Evolutionary conservation across 768 basidiomycete genomes (phyloP), one percentile per base, ranked within the genome.

Genomic region (Macrolepiota dolichaula): DNA sequence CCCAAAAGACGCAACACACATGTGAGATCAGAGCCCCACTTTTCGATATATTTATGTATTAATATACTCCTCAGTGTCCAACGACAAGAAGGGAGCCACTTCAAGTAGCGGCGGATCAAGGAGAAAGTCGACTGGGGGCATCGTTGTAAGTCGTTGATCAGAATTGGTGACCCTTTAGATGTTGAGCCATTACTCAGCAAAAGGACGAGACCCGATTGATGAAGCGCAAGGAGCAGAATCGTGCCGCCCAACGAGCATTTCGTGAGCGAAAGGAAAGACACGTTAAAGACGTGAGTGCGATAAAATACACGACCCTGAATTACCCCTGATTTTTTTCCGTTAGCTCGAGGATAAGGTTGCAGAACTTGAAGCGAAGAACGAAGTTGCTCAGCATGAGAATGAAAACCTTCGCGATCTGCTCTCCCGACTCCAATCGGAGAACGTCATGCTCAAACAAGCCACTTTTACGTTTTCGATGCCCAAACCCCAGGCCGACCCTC

Each of bases 211-310:
- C 80, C 4, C 84, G 91, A 24, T 74, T 94, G 4, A 63, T 91
- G 64, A 96, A 96, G 70, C 87, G 96, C 64, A 98, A 98, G 76
- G 92, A 98, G 67, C 96, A 98, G 76, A 99, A 99, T 68, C 82
- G 96, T 58, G 94, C 95, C 2, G 96, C 96, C 6, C 97, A 99
- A 74, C 87, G 96, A 56, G 96, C 96, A 1, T 99, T 99, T 79
- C 81, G 96, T 58, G 97, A 98, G 74, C 84, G 96, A 63, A 96
- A 98, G 75, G 96, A 99, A 77, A 94, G 92, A 68, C 95, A 97
- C 72, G 93, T 98, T 65, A 94, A 93, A 71, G 95, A 97, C 71
- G 95, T 97, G 69, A 77, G 93, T 81, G 15, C 12, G 46, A 38
- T 49, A 50, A 61, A 56, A 57, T 62, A 47, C 22, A 13, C 42